These are phyloP conservation scores for Aspergillus quadrilineatus DNA, from an alignment of 2,329 filamentous ascomycete species.

Conservation along the genomic window DNA sequence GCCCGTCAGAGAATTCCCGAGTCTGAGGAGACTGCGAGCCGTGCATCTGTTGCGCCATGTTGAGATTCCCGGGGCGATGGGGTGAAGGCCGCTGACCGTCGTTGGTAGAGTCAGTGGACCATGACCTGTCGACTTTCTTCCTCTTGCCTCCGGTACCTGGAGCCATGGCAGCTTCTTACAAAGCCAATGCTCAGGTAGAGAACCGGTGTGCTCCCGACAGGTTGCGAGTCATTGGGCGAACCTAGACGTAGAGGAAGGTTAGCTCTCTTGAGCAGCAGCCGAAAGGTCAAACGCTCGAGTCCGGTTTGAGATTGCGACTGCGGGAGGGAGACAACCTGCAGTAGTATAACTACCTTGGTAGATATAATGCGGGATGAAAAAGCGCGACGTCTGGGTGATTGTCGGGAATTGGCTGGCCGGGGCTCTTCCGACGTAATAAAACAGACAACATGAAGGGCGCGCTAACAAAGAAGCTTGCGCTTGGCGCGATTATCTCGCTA, in stretches of 20 bases:
- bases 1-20: constrained; percentile 39
- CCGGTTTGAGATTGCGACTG: background rate
- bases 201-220: constrained; percentile 26
- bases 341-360: constrained; percentile 1
- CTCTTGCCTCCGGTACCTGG: constrained; percentile 54
- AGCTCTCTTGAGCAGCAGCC: constrained; percentile 8
- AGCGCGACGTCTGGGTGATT: constrained; percentile 10
- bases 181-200: constrained; percentile 28
- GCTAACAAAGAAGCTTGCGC: constrained; percentile 2
- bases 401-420: constrained; percentile 9
- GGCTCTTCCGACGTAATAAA: constrained; percentile 10
- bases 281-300: constrained; percentile 1
- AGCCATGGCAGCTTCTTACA: constrained; percentile 47
- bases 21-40: constrained; percentile 35
- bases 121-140: constrained; percentile 51
- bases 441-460: background rate
- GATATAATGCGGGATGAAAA: constrained; percentile 16
- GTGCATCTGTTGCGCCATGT: constrained; percentile 54
- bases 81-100: constrained; percentile 46
- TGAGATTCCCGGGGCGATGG: constrained; percentile 48
- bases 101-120: constrained; percentile 44
- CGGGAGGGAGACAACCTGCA: constrained; percentile 14
- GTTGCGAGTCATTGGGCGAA: constrained; percentile 35
- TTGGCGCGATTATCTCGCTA: constrained; percentile 16
- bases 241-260: constrained; percentile 14